phyloP scores from a whole-genome alignment of 208 protist genomes.

The Entamoeba nuttalli region DNA sequence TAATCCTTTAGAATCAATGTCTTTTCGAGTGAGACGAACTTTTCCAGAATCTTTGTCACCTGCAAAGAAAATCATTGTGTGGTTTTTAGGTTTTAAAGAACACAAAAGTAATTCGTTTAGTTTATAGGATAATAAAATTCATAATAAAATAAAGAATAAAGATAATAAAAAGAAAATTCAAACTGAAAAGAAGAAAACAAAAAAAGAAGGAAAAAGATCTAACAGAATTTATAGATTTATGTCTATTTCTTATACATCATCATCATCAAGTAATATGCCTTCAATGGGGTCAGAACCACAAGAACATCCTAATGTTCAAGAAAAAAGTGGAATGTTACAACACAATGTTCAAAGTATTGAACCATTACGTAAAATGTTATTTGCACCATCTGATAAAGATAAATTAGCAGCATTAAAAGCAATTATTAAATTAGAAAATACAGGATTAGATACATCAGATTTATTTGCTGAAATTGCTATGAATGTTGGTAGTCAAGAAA shows the following conservation, averaged over 20 bases:
- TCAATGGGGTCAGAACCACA: neutral
- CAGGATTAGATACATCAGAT: neutral
- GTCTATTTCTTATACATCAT: neutral
- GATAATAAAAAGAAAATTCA: too few species aligned
- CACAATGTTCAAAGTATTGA: neutral
- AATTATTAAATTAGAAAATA: neutral
- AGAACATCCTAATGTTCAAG: neutral
- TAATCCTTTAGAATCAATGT: neutral
- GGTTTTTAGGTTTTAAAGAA: too few species aligned
- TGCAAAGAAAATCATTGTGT: too few species aligned
- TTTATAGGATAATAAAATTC: too few species aligned
- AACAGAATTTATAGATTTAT: too few species aligned
- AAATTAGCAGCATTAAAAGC: neutral
- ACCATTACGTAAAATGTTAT: neutral
- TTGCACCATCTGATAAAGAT: neutral
- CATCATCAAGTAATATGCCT: neutral
- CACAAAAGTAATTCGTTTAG: too few species aligned
- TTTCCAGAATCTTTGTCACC: neutral
- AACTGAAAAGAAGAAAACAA: too few species aligned
- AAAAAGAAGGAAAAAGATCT: too few species aligned
- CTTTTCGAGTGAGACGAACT: neutral
- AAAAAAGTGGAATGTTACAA: neutral
- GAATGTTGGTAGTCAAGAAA: neutral
- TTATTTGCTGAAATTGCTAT: neutral
- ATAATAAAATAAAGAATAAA: too few species aligned